Percentiles rank a stretch among this genome's conserved stretches.
phyloP scores from a whole-genome alignment of 2,329 filamentous ascomycete species.

The Beauveria asiatica region DNA sequence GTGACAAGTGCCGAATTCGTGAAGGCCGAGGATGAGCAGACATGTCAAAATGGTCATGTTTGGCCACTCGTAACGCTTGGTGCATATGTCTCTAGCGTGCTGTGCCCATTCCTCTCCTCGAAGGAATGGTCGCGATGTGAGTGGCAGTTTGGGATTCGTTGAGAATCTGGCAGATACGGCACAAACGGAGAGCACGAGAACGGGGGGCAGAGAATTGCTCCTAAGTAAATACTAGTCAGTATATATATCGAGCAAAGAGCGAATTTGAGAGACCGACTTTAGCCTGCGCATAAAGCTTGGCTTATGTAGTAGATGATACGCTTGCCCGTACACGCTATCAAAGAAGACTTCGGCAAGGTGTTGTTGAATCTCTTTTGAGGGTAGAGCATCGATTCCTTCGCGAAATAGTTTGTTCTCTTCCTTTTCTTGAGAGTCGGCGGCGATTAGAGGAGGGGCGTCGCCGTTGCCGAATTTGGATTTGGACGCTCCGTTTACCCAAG shows the following conservation, averaged over 20 bases:
- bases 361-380: constrained; percentile 80
- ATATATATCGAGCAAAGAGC: too few relatives aligned
- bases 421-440: constrained; percentile 50
- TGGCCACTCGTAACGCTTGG: constrained; percentile 83
- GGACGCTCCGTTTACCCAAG: constrained; percentile 61
- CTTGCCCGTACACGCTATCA: constrained; percentile 90
- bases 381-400: constrained; percentile 76
- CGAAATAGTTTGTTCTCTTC: constrained; percentile 71
- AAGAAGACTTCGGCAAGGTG: constrained; percentile 94
- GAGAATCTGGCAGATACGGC: constrained; percentile 94
- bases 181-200: constrained; percentile 87
- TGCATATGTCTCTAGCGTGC: constrained; percentile 77
- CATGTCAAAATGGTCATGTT: constrained; percentile 95
- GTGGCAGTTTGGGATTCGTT: constrained; percentile 70
- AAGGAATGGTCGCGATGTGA: constrained; percentile 65
- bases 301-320: constrained; percentile 90
- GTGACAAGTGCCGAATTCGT: constrained; percentile 96
- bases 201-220: constrained; percentile 64
- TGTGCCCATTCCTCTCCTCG: constrained; percentile 88
- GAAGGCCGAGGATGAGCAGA: constrained; percentile 76
- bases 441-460: constrained; percentile 32
- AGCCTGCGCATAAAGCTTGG: constrained; percentile 92
- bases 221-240: constrained; percentile 15
- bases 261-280: constrained; percentile 39
- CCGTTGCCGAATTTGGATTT: constrained; percentile 39